A percentile compares a stretch with the other conserved stretches of the same genome.
phyloP scores from a whole-genome alignment of 202 grass and related monocot species.

The Saccharum hybrid region DNA sequence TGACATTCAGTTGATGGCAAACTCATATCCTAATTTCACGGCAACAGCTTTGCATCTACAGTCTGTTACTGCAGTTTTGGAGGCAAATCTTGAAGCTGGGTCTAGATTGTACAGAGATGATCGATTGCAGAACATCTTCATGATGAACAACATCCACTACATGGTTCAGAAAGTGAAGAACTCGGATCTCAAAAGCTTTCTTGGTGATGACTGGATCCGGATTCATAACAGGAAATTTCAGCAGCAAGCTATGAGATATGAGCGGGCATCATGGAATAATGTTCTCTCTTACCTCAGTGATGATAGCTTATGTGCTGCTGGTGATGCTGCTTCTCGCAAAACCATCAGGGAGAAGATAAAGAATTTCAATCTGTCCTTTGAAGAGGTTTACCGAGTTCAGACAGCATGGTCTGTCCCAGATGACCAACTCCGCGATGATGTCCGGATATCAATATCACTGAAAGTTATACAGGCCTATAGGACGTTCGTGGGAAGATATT shows the following conservation, averaged over 20 bases:
- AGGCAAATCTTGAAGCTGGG: slow-evolving; percentile 75
- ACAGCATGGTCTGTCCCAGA: slow-evolving; percentile 81
- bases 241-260: slow-evolving; percentile 69
- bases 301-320: slow-evolving; percentile 60
- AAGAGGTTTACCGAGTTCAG: slow-evolving; percentile 86
- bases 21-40: slow-evolving; percentile 41
- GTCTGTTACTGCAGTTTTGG: slow-evolving; percentile 59
- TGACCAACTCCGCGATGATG: slow-evolving; percentile 79
- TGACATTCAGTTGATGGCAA: slow-evolving; percentile 45
- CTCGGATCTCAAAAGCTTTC: slow-evolving; percentile 79
- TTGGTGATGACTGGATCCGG: slow-evolving; percentile 92
- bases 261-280: slow-evolving; percentile 70
- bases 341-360: slow-evolving; percentile 82
- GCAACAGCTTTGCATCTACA: slow-evolving; percentile 48
- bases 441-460: slow-evolving; percentile 83
- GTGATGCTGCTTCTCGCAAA: slow-evolving; percentile 57
- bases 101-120: slow-evolving; percentile 68
- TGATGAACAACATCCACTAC: slow-evolving; percentile 96
- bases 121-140: slow-evolving; percentile 72
- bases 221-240: slow-evolving; percentile 69
- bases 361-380: slow-evolving; percentile 82
- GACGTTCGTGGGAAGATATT: slow-evolving; percentile 74
- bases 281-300: slow-evolving; percentile 84
- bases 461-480: slow-evolving; percentile 92
- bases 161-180: slow-evolving; percentile 96